phyloP scores from a whole-genome alignment of 1,284 basidiomycete species.

The Kalmanozyma brasiliensis region DNA sequence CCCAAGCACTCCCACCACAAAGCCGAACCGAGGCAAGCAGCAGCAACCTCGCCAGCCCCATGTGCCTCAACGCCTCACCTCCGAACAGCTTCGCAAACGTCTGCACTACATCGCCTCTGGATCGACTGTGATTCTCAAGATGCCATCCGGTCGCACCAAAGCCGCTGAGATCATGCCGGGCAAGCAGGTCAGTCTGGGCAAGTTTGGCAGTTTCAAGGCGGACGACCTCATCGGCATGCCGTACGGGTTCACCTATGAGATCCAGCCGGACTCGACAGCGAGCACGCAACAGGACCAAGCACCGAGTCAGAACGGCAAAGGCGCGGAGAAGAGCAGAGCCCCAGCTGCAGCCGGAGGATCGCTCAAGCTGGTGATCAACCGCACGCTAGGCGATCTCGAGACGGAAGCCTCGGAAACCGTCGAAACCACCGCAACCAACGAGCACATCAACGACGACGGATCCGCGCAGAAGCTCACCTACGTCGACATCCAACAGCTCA shows the following conservation, averaged over 20 bases:
- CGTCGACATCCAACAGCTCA: slow-evolving; percentile 66
- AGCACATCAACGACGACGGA: slow-evolving; percentile 66
- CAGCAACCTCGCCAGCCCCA: slow-evolving; percentile 18
- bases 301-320: slow-evolving; percentile 9
- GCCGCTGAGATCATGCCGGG: slow-evolving; percentile 54
- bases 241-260: slow-evolving; percentile 66
- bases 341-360: slow-evolving; percentile 1
- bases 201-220: slow-evolving; percentile 65
- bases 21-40: slow-evolving; percentile 8
- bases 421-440: slow-evolving; percentile 66
- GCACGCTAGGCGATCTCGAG: slow-evolving; percentile 48
- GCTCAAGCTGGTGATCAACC: slow-evolving; percentile 49
- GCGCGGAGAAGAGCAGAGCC: slow-evolving; percentile 8
- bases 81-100: slow-evolving; percentile 42
- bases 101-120: slow-evolving; percentile 49
- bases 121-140: slow-evolving; percentile 52
- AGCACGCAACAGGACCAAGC: neutral
- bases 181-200: slow-evolving; percentile 63
- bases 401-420: slow-evolving; percentile 44
- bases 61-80: slow-evolving; percentile 28
- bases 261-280: slow-evolving; percentile 25
- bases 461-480: slow-evolving; percentile 63
- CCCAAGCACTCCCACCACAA: slow-evolving; percentile 14
- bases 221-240: slow-evolving; percentile 65
- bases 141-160: slow-evolving; percentile 62